These are phyloP conservation scores for Cyphellophora attinorum DNA, from an alignment of 2,329 filamentous ascomycete species.

Conservation along the genomic window DNA sequence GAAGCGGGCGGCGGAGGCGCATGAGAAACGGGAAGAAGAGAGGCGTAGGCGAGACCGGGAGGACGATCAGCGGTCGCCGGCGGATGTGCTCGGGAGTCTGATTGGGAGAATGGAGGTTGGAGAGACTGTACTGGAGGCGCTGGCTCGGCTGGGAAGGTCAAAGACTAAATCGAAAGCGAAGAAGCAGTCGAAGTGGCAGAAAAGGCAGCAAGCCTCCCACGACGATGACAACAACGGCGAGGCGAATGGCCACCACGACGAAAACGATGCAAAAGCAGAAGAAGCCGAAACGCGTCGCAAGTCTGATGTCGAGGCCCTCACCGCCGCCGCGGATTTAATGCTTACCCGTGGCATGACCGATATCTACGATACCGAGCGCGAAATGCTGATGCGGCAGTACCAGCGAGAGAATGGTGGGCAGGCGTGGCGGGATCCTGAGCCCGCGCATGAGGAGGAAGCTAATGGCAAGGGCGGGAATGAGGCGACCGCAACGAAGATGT, in stretches of 20 bases:
- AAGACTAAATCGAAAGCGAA: slow-evolving; percentile 42
- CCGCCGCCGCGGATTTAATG: slow-evolving; percentile 79
- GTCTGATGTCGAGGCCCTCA: slow-evolving; percentile 69
- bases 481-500: slow-evolving; percentile 38
- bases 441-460: slow-evolving; percentile 20
- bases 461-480: too few species aligned
- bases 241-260: slow-evolving; percentile 4
- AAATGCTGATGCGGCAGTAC: slow-evolving; percentile 74
- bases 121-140: slow-evolving; percentile 80
- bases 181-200: slow-evolving; percentile 32
- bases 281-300: slow-evolving; percentile 59
- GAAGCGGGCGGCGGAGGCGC: slow-evolving; percentile 74
- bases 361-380: slow-evolving; percentile 84
- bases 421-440: slow-evolving; percentile 67
- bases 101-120: slow-evolving; percentile 66
- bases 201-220: slow-evolving; percentile 32
- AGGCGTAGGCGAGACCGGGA: slow-evolving; percentile 59
- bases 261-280: slow-evolving; percentile 39
- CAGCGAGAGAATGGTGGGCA: slow-evolving; percentile 75
- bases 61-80: slow-evolving; percentile 65
- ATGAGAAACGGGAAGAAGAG: slow-evolving; percentile 74
- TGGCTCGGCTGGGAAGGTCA: slow-evolving; percentile 67
- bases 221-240: too few species aligned
- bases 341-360: slow-evolving; percentile 74
- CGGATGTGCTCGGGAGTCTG: slow-evolving; percentile 63